phyloP scores from a whole-genome alignment of 2,329 filamentous ascomycete genomes.

The Chaetomium olivaceum region DNA sequence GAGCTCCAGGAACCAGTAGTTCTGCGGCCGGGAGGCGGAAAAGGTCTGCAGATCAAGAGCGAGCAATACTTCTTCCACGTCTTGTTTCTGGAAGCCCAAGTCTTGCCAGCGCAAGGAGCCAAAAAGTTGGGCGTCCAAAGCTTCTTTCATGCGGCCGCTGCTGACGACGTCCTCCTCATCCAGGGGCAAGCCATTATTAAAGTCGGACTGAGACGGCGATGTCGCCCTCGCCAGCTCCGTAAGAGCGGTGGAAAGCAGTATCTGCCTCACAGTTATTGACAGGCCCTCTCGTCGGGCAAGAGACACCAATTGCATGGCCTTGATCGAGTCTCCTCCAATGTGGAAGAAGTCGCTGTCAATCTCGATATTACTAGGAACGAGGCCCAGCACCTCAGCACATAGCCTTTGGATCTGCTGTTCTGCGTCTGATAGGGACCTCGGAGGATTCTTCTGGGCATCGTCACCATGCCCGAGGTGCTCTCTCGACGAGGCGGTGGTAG shows the following conservation, averaged over 20 bases:
- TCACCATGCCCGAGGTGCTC: background rate
- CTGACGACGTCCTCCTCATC: background rate
- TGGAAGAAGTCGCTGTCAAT: background rate
- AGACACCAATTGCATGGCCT: constrained; percentile 1
- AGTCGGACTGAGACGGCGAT: background rate
- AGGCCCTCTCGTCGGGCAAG: constrained; percentile 1
- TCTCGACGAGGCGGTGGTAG: background rate
- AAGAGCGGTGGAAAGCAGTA: background rate
- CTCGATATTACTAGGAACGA: background rate
- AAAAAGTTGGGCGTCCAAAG: background rate
- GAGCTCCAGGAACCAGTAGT: constrained; percentile 3
- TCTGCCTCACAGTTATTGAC: background rate
- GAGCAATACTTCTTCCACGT: constrained; percentile 1
- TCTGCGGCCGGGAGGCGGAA: background rate
- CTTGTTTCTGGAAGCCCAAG: background rate
- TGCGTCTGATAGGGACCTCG: background rate
- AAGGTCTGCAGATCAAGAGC: constrained; percentile 1
- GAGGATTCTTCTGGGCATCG: background rate
- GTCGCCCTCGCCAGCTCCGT: background rate
- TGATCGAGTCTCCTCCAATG: constrained; percentile 1
- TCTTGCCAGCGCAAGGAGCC: background rate
- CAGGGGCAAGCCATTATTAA: background rate
- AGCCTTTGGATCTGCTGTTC: constrained; percentile 1
- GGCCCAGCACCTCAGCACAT: constrained; percentile 1
- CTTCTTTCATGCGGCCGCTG: background rate